Conservation (phyloP, 2,329 filamentous ascomycete species). For the Fusarium euwallaceae region DNA sequence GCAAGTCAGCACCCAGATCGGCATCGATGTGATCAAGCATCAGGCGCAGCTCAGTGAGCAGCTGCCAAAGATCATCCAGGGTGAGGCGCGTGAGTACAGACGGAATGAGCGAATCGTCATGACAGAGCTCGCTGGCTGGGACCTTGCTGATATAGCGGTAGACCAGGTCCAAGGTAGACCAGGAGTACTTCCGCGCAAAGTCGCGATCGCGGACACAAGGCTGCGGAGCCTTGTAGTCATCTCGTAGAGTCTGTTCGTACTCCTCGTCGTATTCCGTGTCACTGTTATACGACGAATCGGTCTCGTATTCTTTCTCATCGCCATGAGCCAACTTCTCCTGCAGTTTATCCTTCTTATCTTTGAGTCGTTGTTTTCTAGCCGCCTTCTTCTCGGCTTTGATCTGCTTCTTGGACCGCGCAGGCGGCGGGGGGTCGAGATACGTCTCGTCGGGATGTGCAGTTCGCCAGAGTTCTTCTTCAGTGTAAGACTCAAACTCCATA, state of each 20-base stretch:
- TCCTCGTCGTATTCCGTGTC: conserved; percentile 43
- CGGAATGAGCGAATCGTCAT: conserved; percentile 22
- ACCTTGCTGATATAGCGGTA: conserved; percentile 38
- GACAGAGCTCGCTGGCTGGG: conserved; percentile 12
- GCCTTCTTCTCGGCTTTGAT: conserved; percentile 34
- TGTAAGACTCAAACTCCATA: conserved; percentile 47
- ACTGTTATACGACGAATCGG: conserved; percentile 26
- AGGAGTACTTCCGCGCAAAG: conserved; percentile 46
- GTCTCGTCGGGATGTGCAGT: conserved; percentile 43
- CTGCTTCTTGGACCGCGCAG: conserved; percentile 25
- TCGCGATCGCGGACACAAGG: conserved; percentile 40
- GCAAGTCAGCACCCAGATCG: conserved; percentile 42
- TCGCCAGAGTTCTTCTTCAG: conserved; percentile 46
- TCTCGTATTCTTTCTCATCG: conserved; percentile 11
- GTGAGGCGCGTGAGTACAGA: conserved; percentile 33
- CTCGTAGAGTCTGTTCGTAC: conserved; percentile 31
- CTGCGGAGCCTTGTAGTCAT: conserved; percentile 36
- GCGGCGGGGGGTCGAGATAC: conserved; percentile 45
- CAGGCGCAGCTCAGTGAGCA: conserved; percentile 44
- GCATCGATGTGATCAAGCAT: conserved; percentile 45
- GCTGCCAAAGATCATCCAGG: conserved; percentile 46
- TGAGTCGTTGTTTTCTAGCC: conserved; percentile 13
- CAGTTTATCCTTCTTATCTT: conserved; percentile 14
- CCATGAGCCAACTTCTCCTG: neutral
- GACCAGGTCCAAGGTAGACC: conserved; percentile 41